A percentile compares a stretch with the other conserved stretches of the same genome.
Evolutionary conservation across 1,284 basidiomycete species (phyloP).

Genomic region (Cryptococcus sp.): DNA sequence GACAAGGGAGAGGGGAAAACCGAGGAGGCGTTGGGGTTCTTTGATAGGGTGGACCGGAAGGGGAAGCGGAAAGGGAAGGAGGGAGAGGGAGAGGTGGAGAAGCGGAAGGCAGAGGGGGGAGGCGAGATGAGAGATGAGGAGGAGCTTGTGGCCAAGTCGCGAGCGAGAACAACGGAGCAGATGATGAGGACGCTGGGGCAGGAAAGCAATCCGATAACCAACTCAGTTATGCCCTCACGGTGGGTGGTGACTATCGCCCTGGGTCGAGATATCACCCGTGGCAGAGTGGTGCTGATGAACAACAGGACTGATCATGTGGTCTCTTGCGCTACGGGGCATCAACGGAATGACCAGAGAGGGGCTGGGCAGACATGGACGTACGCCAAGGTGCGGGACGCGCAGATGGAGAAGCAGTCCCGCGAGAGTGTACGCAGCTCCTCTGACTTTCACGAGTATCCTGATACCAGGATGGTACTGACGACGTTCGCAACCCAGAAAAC

Average conservation of each 20-base stretch:
- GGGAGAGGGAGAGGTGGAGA: constrained; percentile 13
- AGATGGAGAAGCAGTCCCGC: constrained; percentile 39
- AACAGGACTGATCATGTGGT: constrained; percentile 42
- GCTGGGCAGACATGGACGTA: constrained; percentile 25
- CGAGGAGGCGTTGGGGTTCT: background rate
- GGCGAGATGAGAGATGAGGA: background rate
- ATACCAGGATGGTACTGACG: background rate
- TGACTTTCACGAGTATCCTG: background rate
- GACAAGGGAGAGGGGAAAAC: background rate
- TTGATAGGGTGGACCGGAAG: constrained; percentile 4
- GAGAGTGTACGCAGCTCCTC: constrained; percentile 10
- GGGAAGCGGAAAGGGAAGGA: constrained; percentile 21
- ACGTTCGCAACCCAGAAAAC: constrained; percentile 16
- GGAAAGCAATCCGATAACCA: constrained; percentile 41
- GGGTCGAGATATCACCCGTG: too few species aligned
- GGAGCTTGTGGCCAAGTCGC: constrained; percentile 9
- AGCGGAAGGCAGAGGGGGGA: constrained; percentile 14
- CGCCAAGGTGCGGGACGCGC: constrained; percentile 41
- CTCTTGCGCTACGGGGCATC: constrained; percentile 44
- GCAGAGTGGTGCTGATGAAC: background rate
- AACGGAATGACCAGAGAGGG: constrained; percentile 13
- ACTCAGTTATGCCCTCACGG: constrained; percentile 39
- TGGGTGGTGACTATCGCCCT: constrained; percentile 16
- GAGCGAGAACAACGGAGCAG: constrained; percentile 26
- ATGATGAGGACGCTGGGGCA: constrained; percentile 39